Percentiles rank a stretch among this genome's conserved stretches.
phyloP scores from a whole-genome alignment of 2,329 filamentous ascomycete genomes.

The Trichoderma afroharzianum region DNA sequence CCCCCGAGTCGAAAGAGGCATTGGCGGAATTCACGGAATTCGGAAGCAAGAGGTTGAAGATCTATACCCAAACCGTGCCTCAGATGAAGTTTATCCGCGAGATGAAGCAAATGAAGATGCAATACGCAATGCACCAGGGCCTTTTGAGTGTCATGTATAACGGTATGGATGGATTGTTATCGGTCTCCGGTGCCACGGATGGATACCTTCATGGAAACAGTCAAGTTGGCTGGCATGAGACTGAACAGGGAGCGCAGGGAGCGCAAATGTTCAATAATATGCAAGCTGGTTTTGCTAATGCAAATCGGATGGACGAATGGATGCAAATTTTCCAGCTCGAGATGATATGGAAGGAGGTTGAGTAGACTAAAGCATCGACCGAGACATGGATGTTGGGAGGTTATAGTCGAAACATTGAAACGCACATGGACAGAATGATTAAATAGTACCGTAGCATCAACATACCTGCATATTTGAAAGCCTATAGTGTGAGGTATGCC shows the following conservation, averaged over 20 bases:
- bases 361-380: slow-evolving; percentile 20
- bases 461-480: background rate
- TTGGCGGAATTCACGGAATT: slow-evolving; percentile 30
- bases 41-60: slow-evolving; percentile 25
- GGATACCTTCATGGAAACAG: slow-evolving; percentile 34
- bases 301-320: slow-evolving; percentile 27
- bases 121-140: slow-evolving; percentile 34
- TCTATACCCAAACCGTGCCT: slow-evolving; percentile 30
- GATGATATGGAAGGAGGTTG: slow-evolving; percentile 31
- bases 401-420: background rate
- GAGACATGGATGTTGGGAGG: background rate
- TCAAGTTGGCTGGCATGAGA: slow-evolving; percentile 35
- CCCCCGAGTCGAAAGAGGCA: slow-evolving; percentile 24
- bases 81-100: slow-evolving; percentile 27
- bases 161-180: slow-evolving; percentile 29
- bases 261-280: slow-evolving; percentile 34
- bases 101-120: slow-evolving; percentile 31
- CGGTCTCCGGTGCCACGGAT: slow-evolving; percentile 28
- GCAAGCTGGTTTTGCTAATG: slow-evolving; percentile 29
- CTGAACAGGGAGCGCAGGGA: slow-evolving; percentile 31
- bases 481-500: background rate
- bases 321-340: slow-evolving; percentile 27
- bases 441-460: background rate
- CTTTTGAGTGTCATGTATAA: slow-evolving; percentile 33
- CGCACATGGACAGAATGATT: background rate